Base-by-base conservation (phyloP, 2,329 filamentous ascomycete species). In the Aspergillus pseudonomiae region DNA sequence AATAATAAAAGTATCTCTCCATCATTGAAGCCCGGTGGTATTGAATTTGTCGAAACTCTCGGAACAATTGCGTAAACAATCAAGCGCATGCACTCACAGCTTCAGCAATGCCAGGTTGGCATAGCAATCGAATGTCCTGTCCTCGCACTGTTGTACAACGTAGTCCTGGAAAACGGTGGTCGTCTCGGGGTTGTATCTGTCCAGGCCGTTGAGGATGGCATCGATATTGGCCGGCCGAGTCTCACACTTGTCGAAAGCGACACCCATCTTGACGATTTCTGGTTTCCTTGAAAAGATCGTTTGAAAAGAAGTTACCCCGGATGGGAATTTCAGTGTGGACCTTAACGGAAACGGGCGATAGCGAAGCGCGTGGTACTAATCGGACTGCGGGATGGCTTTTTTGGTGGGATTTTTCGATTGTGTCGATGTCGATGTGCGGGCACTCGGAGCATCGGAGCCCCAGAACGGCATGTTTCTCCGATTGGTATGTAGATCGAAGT, bases 121-220 rank as follows among this genome's bases (percentile, higher is more conserved):
- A 82, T 97, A 98, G 85, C 91, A 92, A 82, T 99, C 95, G 82
- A 93, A 94, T 73, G 91, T 94, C 82, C 93, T 91, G 80, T 91
- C 89, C 82, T 98, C 94, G 85, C 95, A 99, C 83, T 99, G 95
- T 81, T 93, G 89, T 76, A 87, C 86, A 67, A 99, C 90, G 82
- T 99, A 99, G 79, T 92, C 91, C 86, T 99, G 94, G 80, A 99
- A 95, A 70, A 92, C 86, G 67, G 88, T 88, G 57, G 96, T 96
- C 58, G 95, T 97, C 84, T 99, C 95, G 48, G 95, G 95, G 82
- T 99, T 99, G 85, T 99, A 99, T 76, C 95, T 88, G 82, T 99
- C 95, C 68, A 99, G 92, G 73, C 95, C 94, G 82, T 94, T 97
- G 77, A 99, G 93, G 77, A 99, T 97, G 80, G 84, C 86, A 78